Evolutionary conservation across 2,329 filamentous ascomycete genomes (phyloP).

Genomic region (Fusarium odoratissimum): DNA sequence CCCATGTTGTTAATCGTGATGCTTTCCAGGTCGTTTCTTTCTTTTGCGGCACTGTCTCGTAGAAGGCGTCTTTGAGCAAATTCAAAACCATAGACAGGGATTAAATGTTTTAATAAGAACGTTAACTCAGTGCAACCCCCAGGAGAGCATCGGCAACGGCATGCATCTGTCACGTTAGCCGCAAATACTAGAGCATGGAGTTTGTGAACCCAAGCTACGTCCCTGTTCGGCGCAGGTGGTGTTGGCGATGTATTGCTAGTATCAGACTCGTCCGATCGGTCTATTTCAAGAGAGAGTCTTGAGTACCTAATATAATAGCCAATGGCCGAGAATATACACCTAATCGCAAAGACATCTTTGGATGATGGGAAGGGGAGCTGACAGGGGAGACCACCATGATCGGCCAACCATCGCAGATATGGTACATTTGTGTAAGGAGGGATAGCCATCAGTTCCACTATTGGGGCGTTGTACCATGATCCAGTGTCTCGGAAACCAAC

Average conservation of each 20-base stretch:
- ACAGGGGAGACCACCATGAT: background rate
- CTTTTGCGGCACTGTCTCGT: too few species aligned
- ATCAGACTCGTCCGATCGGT: too few species aligned
- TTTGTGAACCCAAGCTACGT: background rate
- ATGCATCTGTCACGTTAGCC: accelerated
- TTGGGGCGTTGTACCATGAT: accelerated
- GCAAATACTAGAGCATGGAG: background rate
- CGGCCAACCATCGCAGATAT: background rate
- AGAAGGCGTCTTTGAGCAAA: too few species aligned
- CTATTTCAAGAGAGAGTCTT: accelerated
- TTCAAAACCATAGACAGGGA: background rate
- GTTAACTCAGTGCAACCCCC: accelerated
- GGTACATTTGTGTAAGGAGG: accelerated
- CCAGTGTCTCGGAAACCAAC: accelerated
- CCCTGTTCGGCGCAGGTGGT: accelerated
- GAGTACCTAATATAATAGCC: accelerated
- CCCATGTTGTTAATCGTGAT: accelerated
- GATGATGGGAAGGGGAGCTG: accelerated
- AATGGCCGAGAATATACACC: accelerated
- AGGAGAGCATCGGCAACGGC: background rate
- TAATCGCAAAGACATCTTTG: accelerated
- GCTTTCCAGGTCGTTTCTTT: background rate
- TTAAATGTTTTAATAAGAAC: accelerated
- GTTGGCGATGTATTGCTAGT: accelerated
- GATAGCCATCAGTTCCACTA: accelerated